A percentile compares a stretch with the other conserved stretches of the same genome.
Conservation (phyloP, 306 rosid genomes). For the Mucuna pruriens region DNA sequence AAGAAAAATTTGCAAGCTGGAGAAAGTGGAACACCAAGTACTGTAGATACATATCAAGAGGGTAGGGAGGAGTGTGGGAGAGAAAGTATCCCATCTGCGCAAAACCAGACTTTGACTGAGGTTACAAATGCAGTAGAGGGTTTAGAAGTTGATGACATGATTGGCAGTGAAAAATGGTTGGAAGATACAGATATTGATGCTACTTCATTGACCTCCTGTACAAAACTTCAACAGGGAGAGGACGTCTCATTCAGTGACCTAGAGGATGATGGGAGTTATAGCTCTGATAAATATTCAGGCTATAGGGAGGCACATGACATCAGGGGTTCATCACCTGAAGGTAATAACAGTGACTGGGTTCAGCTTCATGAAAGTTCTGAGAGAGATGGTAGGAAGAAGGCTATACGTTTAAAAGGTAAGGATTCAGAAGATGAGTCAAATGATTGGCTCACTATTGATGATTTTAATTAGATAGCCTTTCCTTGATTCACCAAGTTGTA, state of each 20-base stretch:
- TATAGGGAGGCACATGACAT: constrained; percentile 42
- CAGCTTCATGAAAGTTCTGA: constrained; percentile 57
- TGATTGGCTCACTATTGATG: constrained; percentile 88
- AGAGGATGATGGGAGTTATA: constrained; percentile 63
- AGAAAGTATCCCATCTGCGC: constrained; percentile 36
- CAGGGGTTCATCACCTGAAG: constrained; percentile 62
- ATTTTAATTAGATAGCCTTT: constrained; percentile 51
- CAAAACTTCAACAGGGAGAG: constrained; percentile 59
- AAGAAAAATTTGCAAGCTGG: constrained; percentile 48
- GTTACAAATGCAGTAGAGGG: constrained; percentile 40
- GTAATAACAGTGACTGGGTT: constrained; percentile 83
- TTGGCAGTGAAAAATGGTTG: constrained; percentile 50
- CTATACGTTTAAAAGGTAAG: constrained; percentile 52
- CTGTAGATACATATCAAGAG: constrained; percentile 40
- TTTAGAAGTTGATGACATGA: constrained; percentile 56
- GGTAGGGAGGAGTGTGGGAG: constrained; percentile 43
- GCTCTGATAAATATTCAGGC: constrained; percentile 55
- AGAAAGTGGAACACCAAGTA: constrained; percentile 36
- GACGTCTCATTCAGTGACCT: constrained; percentile 84
- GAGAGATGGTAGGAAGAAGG: constrained; percentile 42
- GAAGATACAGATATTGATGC: constrained; percentile 55
- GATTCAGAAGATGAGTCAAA: constrained; percentile 86
- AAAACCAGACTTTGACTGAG: constrained; percentile 43
- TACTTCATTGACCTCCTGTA: constrained; percentile 43
- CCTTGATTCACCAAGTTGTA: constrained; percentile 45